Evolutionary conservation across 305 asterid genomes (phyloP).

Genomic region (Fraxinus latifolia): DNA sequence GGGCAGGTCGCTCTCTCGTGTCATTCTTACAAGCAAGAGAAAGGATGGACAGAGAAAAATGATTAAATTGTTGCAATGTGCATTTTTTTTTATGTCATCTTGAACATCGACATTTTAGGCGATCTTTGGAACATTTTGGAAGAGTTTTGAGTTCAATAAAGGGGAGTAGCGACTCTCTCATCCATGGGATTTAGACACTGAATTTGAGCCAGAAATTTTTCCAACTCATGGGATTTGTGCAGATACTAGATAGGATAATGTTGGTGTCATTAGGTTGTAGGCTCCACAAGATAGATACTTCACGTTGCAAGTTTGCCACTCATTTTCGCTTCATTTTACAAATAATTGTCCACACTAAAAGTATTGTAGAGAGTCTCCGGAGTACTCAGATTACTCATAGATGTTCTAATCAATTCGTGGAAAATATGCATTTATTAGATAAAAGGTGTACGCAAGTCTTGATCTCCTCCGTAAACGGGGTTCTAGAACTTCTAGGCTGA

Average conservation of each 20-base stretch:
- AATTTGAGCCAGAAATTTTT: constrained; percentile 40
- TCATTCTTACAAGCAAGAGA: background rate
- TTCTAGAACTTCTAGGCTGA: background rate
- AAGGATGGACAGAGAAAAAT: background rate
- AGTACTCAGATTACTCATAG: background rate
- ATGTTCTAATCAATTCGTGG: background rate
- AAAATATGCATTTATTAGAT: background rate
- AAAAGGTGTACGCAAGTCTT: background rate
- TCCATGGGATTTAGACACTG: constrained; percentile 44
- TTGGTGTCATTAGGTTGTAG: constrained; percentile 23
- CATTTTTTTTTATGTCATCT: no score
- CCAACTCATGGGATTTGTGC: constrained; percentile 31
- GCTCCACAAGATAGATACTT: constrained; percentile 24
- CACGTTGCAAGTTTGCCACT: constrained; percentile 23
- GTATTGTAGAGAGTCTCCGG: background rate
- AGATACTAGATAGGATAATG: constrained; percentile 60
- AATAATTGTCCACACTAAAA: no score
- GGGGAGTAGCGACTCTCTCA: constrained; percentile 12
- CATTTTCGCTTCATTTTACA: background rate
- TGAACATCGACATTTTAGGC: background rate
- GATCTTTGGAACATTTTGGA: constrained; percentile 19
- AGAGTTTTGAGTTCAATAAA: background rate
- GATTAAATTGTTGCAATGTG: background rate
- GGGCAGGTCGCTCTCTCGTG: background rate
- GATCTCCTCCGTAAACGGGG: background rate